These are phyloP conservation scores for Yarrowia porcina DNA, from an alignment of 805 yeast species.

Conservation along the genomic window DNA sequence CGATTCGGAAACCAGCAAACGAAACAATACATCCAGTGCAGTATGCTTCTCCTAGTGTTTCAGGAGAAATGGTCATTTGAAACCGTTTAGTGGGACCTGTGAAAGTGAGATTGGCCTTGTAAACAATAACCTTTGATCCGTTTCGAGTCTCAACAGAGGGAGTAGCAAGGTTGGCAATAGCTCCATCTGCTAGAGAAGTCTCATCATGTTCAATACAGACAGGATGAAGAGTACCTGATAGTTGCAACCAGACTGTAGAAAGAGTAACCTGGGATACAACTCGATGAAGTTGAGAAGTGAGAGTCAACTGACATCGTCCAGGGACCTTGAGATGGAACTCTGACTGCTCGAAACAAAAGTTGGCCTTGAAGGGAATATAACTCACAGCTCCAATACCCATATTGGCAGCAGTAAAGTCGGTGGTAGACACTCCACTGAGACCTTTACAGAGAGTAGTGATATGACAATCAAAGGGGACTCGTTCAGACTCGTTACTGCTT, in stretches of 20 bases:
- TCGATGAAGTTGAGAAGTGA: slow-evolving; percentile 25
- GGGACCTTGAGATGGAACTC: slow-evolving; percentile 30
- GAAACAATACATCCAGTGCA: slow-evolving; percentile 22
- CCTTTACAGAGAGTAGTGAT: not conserved
- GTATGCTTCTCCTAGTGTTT: slow-evolving; percentile 6
- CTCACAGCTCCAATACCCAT: slow-evolving; percentile 19
- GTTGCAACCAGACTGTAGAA: slow-evolving; percentile 24
- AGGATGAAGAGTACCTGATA: slow-evolving; percentile 19
- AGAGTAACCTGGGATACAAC: slow-evolving; percentile 11
- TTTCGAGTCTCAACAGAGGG: not conserved
- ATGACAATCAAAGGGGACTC: slow-evolving; percentile 5
- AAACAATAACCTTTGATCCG: slow-evolving; percentile 13
- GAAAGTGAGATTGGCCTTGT: slow-evolving; percentile 18
- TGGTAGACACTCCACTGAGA: not conserved
- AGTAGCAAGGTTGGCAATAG: not conserved
- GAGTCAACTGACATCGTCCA: slow-evolving; percentile 29
- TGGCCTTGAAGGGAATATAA: slow-evolving; percentile 26
- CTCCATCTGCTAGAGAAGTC: not conserved
- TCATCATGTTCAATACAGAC: slow-evolving; percentile 28
- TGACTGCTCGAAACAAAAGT: slow-evolving; percentile 29
- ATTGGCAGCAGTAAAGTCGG: not conserved
- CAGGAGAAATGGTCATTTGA: slow-evolving; percentile 6
- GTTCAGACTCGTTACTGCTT: not conserved
- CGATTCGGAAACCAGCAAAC: not conserved
- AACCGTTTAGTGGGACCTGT: not conserved